phyloP scores from a whole-genome alignment of 2,329 filamentous ascomycete genomes.

The Fusarium clavum region DNA sequence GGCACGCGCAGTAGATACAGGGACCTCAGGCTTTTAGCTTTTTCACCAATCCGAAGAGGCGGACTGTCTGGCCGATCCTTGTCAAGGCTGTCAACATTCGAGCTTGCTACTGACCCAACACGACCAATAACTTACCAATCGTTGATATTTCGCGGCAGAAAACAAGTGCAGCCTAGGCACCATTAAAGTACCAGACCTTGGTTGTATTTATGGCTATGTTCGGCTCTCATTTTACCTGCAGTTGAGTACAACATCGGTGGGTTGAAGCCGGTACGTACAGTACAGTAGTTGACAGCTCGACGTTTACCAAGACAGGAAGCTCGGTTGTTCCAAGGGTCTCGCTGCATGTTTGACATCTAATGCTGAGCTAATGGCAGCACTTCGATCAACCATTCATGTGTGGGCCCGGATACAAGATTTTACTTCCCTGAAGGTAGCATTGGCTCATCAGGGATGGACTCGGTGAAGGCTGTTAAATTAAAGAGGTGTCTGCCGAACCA shows the following conservation, averaged over 20 bases:
- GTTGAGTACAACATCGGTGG: not conserved
- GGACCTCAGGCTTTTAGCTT: not conserved
- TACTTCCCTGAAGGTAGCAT: slow-evolving; percentile 1
- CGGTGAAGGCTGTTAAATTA: not conserved
- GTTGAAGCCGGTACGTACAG: not conserved
- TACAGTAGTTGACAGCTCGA: not conserved
- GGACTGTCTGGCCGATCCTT: slow-evolving; percentile 1
- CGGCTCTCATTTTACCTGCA: not conserved
- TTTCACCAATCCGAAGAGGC: not conserved
- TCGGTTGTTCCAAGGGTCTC: slow-evolving; percentile 34
- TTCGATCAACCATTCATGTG: slow-evolving; percentile 42
- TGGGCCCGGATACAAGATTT: slow-evolving; percentile 28
- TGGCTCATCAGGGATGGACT: not conserved
- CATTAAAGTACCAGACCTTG: not conserved
- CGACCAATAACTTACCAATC: not conserved
- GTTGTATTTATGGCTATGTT: not conserved
- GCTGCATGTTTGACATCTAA: slow-evolving; percentile 37
- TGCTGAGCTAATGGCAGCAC: slow-evolving; percentile 39
- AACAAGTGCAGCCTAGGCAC: not conserved
- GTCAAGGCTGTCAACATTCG: not conserved
- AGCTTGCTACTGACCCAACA: slow-evolving; percentile 3
- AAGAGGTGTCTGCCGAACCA: not conserved
- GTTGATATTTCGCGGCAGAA: not conserved
- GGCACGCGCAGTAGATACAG: not conserved
- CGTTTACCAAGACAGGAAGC: slow-evolving; percentile 42